Percentiles rank a stretch among this genome's conserved stretches.
Conservation (phyloP, 2,329 filamentous ascomycete genomes). For the Claviceps paspali region DNA sequence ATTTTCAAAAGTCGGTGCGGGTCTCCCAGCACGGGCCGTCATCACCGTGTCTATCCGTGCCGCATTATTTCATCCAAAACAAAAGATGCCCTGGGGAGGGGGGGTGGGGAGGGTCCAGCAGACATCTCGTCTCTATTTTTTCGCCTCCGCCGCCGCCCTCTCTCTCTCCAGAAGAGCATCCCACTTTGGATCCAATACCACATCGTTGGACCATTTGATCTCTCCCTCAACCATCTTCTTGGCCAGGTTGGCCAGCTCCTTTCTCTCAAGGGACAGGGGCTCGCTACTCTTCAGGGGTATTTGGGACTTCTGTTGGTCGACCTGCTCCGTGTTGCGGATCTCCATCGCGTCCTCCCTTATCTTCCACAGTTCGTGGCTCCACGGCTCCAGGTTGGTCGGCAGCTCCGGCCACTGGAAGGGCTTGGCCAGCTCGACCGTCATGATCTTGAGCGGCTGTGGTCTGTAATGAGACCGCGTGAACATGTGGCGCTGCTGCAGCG, state of each 20-base stretch:
- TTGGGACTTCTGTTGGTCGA: slow-evolving; percentile 17
- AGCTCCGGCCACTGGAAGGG: slow-evolving; percentile 78
- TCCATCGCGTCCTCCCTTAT: slow-evolving; percentile 33
- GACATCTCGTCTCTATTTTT: too few relatives aligned
- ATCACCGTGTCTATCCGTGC: too few relatives aligned
- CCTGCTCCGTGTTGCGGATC: slow-evolving; percentile 21
- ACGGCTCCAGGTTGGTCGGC: slow-evolving; percentile 46
- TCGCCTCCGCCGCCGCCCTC: slow-evolving; percentile 9
- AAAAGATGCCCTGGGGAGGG: too few relatives aligned
- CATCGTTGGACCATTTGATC: slow-evolving; percentile 41
- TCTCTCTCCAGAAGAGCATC: slow-evolving; percentile 16
- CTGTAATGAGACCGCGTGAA: slow-evolving; percentile 47
- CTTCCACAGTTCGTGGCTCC: slow-evolving; percentile 47
- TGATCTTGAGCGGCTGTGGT: slow-evolving; percentile 65
- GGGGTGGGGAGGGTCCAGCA: too few relatives aligned
- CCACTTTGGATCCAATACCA: slow-evolving; percentile 32
- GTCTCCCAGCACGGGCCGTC: too few relatives aligned
- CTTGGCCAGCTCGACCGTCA: slow-evolving; percentile 79
- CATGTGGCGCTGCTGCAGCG: slow-evolving; percentile 36
- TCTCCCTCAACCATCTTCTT: slow-evolving; percentile 44
- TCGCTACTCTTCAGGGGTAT: slow-evolving; percentile 26
- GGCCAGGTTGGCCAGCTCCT: slow-evolving; percentile 46
- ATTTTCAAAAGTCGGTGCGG: too few relatives aligned
- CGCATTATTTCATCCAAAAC: too few relatives aligned
- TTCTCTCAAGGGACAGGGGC: slow-evolving; percentile 24